A percentile compares a stretch with the other conserved stretches of the same genome.
These are phyloP conservation scores for Pestalotiopsis sp. DNA, from an alignment of 2,329 filamentous ascomycete genomes.

Conservation along the genomic window DNA sequence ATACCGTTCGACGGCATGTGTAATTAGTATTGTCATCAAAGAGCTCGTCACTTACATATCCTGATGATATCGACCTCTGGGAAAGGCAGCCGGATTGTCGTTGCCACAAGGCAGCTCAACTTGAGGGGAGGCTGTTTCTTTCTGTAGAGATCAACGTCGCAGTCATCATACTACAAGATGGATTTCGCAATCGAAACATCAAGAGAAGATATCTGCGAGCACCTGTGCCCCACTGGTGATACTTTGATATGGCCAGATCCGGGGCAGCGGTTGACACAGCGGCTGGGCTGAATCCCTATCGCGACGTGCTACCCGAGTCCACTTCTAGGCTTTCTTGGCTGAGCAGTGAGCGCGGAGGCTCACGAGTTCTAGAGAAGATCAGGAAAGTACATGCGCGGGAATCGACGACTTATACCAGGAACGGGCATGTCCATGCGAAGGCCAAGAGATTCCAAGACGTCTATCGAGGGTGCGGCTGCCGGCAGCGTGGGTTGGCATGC, in stretches of 20 bases:
- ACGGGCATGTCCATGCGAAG: constrained; percentile 8
- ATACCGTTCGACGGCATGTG: not conserved
- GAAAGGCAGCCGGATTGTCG: too few species aligned
- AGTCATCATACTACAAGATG: not conserved
- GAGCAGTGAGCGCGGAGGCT: not conserved
- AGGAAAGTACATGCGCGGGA: constrained; percentile 6
- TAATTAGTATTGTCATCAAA: not conserved
- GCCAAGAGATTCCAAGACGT: not conserved
- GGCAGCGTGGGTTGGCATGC: not conserved
- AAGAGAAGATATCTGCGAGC: not conserved
- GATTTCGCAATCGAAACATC: not conserved
- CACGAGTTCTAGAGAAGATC: not conserved
- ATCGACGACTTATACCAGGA: not conserved
- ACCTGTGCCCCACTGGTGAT: not conserved
- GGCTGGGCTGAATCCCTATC: not conserved
- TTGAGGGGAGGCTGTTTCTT: not conserved
- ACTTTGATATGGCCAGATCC: not conserved
- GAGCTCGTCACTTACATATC: too few species aligned
- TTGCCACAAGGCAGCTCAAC: not conserved
- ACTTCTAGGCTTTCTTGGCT: constrained; percentile 6
- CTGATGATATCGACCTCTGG: too few species aligned
- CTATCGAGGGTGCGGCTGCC: not conserved
- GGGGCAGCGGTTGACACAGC: not conserved
- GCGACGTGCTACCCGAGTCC: not conserved
- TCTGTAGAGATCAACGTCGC: not conserved